These are phyloP conservation scores for Sarcocystis neurona DNA, from an alignment of 169 alveolate genomes.

Conservation along the genomic window DNA sequence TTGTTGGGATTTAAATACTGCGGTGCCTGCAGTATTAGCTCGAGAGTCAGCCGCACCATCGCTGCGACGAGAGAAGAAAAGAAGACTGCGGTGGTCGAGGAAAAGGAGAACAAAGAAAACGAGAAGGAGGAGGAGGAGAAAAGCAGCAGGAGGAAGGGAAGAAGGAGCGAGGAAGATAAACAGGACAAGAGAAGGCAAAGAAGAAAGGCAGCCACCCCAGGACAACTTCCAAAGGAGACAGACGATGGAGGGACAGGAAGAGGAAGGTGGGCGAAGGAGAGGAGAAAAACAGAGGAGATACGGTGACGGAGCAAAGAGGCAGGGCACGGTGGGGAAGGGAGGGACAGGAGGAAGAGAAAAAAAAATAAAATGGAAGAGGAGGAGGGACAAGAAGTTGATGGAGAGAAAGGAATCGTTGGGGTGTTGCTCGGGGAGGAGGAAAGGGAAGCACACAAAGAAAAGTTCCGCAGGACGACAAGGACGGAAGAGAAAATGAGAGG, in stretches of 20 bases:
- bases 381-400: neutral
- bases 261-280: neutral
- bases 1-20: conserved; percentile 69
- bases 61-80: neutral
- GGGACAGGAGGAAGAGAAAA: neutral
- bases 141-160: neutral
- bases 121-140: neutral
- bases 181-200: neutral
- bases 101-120: neutral
- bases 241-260: neutral
- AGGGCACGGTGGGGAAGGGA: neutral
- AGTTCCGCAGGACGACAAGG: no score
- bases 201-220: neutral
- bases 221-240: neutral
- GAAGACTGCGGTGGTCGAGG: neutral
- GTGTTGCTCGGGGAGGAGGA: neutral
- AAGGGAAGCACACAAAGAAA: no score
- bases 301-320: neutral
- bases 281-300: neutral
- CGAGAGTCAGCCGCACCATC: conserved; percentile 73
- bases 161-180: neutral
- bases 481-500: no score
- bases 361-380: neutral
- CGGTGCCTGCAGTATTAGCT: conserved; percentile 70
- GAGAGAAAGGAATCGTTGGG: neutral